Base-by-base conservation (phyloP, 2,329 filamentous ascomycete species). In the Beauveria pseudobassiana region DNA sequence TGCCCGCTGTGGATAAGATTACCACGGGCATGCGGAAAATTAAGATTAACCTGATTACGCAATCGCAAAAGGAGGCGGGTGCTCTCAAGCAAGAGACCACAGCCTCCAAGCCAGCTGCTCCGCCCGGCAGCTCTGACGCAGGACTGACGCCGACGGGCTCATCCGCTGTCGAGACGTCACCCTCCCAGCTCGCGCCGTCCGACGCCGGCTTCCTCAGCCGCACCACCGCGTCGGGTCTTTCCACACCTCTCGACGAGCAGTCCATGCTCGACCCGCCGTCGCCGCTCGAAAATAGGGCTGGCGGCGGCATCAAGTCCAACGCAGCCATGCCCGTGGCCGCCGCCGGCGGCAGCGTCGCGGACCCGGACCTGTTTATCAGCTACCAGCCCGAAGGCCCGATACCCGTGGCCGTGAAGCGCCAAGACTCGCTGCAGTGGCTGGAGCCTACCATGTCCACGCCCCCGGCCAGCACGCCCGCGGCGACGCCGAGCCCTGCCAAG, bases 11-110 rank as follows among this genome's bases (percentile, higher is more conserved):
- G 42, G 82, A 86, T 59, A 79, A 74, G 55, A 76, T 88, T 63
- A 82, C 83, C 0, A 77, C 75, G 42, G 80, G 82, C 1, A 82
- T 87, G 79, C 86, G 82, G 69, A 85, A 82, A 70, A 83, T 87
- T 62, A 86, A 82, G 69, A 84, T 87, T 67, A 86, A 82, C 58
- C 70, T 87, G 26, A 76, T 86, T 45, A 85, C 83, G 1, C 79
- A 85, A 63, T 77, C 83, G 45, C 81, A 86, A 67, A 81, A 78
- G 66, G 83, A 85, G 55, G 82, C 81, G 1, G 68, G 66, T 45
- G 64, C 65, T 18, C 30, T 38, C 5, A 48, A 56, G 38, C 38
- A 42, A 4, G 50, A 52, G 16, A 22, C 24, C 1, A 20, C 24
- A 12, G 60, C 45, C 18, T 46, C 45, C 0, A 3, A 20, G 18